These are phyloP conservation scores for Talaromyces pinophilus DNA, from an alignment of 2,329 filamentous ascomycete species.

Conservation along the genomic window DNA sequence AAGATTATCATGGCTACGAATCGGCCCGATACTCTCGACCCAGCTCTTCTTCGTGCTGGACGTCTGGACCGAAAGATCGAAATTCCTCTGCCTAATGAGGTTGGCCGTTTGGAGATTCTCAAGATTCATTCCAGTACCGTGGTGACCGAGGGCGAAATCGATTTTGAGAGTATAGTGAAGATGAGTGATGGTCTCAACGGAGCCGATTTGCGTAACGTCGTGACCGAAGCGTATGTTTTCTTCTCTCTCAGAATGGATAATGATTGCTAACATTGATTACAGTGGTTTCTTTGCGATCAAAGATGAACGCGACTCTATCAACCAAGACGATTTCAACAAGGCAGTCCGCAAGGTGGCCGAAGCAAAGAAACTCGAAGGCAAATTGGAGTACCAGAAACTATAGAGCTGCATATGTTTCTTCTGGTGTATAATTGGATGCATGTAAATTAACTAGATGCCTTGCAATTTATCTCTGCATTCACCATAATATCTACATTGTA, in stretches of 20 bases:
- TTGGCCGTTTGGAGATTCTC: constrained; percentile 91
- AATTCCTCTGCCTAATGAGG: constrained; percentile 95
- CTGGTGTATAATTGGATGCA: constrained; percentile 10
- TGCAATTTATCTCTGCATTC: constrained; percentile 13
- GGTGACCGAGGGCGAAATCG: constrained; percentile 87
- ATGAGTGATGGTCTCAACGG: constrained; percentile 99
- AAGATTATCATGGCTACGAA: constrained; percentile 99
- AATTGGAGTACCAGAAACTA: constrained; percentile 95
- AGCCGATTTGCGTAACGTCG: constrained; percentile 94
- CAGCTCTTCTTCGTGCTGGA: constrained; percentile 83
- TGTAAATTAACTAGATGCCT: constrained; percentile 26
- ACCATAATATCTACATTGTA: neutral
- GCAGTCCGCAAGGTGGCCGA: constrained; percentile 96
- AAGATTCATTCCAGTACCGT: constrained; percentile 94
- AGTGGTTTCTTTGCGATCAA: constrained; percentile 92
- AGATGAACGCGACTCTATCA: constrained; percentile 93
- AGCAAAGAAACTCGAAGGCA: constrained; percentile 97
- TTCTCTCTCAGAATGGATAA: constrained; percentile 13
- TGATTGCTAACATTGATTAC: constrained; percentile 26
- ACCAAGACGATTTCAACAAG: constrained; percentile 99
- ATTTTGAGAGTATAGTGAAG: constrained; percentile 99
- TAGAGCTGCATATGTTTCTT: constrained; percentile 45
- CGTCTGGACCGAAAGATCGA: constrained; percentile 85
- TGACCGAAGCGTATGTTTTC: constrained; percentile 87
- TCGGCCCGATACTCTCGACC: constrained; percentile 91